phyloP scores from a whole-genome alignment of 2,329 filamentous ascomycete species.

The Coniochaeta sp. region DNA sequence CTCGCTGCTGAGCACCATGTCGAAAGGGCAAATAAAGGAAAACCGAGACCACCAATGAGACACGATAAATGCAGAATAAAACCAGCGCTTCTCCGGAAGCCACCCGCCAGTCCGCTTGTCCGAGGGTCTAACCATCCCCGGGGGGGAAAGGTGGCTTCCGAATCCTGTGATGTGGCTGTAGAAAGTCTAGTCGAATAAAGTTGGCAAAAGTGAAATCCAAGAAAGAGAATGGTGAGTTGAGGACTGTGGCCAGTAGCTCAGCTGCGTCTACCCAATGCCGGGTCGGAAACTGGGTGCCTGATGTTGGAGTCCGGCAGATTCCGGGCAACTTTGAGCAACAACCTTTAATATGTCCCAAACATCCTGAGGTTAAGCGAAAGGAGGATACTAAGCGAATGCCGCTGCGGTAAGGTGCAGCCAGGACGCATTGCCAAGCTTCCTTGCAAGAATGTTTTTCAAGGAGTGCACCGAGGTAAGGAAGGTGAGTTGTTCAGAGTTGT shows the following conservation, averaged over 20 bases:
- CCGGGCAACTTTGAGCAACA: not conserved
- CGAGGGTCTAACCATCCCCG: not conserved
- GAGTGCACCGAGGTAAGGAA: too few relatives aligned
- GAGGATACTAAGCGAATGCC: not conserved
- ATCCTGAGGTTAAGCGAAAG: not conserved
- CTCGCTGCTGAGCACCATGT: not conserved
- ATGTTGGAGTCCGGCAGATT: not conserved
- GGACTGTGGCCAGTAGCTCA: not conserved
- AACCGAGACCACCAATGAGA: not conserved
- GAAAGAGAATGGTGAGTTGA: not conserved
- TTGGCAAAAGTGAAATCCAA: not conserved
- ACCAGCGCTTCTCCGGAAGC: not conserved
- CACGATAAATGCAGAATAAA: not conserved
- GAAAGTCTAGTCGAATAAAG: not conserved
- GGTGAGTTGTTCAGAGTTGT: not conserved
- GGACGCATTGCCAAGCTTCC: not conserved
- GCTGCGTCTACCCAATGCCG: not conserved
- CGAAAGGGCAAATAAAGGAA: not conserved
- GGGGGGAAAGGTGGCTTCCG: not conserved
- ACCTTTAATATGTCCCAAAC: not conserved
- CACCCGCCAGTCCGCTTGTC: not conserved
- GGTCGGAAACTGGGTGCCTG: not conserved
- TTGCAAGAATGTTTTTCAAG: too few relatives aligned
- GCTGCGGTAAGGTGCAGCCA: not conserved
- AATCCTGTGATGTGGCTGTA: not conserved